Conservation (phyloP, 2,329 filamentous ascomycete species). For the Ceratocystis papillata region DNA sequence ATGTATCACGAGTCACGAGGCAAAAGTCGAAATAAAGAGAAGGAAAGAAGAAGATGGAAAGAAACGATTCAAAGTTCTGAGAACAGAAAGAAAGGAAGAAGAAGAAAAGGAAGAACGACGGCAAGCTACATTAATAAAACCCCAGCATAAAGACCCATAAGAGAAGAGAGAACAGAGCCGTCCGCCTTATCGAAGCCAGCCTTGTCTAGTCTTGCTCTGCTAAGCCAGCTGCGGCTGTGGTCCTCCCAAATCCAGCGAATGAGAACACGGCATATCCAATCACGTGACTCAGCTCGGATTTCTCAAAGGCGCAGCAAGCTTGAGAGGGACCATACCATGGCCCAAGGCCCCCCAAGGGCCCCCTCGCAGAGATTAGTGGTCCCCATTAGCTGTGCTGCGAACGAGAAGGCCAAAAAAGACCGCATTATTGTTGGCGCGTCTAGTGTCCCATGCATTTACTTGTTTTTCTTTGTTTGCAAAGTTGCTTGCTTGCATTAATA, state of each 20-base stretch:
- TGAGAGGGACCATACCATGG: constrained; percentile 13
- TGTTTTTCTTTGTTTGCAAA: too few species aligned
- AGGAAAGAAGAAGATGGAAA: constrained; percentile 1
- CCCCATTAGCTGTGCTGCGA: not conserved
- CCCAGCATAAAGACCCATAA: not conserved
- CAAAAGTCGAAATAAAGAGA: constrained; percentile 14
- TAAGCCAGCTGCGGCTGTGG: constrained; percentile 8
- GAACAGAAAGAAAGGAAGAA: not conserved
- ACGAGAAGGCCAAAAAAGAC: not conserved
- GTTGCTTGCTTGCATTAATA: too few species aligned
- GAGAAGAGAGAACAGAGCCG: not conserved
- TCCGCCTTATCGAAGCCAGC: too few species aligned
- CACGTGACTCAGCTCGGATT: constrained; percentile 12
- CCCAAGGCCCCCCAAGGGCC: constrained; percentile 4
- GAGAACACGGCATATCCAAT: not conserved
- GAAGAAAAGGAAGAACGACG: not conserved
- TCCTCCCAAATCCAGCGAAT: constrained; percentile 3
- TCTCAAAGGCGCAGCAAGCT: constrained; percentile 12
- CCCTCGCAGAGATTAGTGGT: not conserved
- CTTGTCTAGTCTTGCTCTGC: not conserved
- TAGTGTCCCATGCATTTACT: not conserved
- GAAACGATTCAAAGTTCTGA: not conserved
- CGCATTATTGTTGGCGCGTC: not conserved
- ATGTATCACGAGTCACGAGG: constrained; percentile 11
- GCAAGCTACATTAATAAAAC: constrained; percentile 2